These are phyloP conservation scores for Penicillium sclerotigenum DNA, from an alignment of 2,329 filamentous ascomycete species.

Conservation along the genomic window DNA sequence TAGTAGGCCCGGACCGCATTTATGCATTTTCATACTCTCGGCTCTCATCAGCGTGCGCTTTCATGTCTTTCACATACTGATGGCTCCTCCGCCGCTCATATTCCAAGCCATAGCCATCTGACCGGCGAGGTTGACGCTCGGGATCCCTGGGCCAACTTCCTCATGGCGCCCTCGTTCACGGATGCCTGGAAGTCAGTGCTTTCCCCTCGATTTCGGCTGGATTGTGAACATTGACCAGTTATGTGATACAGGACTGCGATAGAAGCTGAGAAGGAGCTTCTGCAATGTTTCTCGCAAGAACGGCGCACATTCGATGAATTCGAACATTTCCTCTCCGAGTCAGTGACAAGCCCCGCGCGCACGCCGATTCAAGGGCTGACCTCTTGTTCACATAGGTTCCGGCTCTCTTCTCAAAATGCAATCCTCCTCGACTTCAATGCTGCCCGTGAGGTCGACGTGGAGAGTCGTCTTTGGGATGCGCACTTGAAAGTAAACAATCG, in stretches of 20 bases:
- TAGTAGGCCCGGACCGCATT: slow-evolving; percentile 1
- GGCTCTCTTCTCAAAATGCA: slow-evolving; percentile 66
- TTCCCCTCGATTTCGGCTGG: slow-evolving; percentile 9
- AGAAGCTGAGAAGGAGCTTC: slow-evolving; percentile 50
- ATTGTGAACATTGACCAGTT: slow-evolving; percentile 16
- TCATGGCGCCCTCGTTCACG: slow-evolving; percentile 47
- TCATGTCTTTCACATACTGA: slow-evolving; percentile 34
- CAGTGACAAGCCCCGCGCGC: slow-evolving; percentile 18
- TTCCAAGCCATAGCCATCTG: slow-evolving; percentile 57
- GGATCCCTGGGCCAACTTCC: slow-evolving; percentile 39
- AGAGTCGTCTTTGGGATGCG: slow-evolving; percentile 71
- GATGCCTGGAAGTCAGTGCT: slow-evolving; percentile 53
- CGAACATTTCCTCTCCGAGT: slow-evolving; percentile 44
- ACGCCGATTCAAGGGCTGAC: slow-evolving; percentile 5
- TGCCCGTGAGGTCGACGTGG: slow-evolving; percentile 58
- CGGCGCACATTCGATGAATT: slow-evolving; percentile 52
- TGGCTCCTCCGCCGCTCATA: slow-evolving; percentile 54
- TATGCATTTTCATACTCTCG: slow-evolving; percentile 15
- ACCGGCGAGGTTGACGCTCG: slow-evolving; percentile 54
- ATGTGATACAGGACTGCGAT: slow-evolving; percentile 33
- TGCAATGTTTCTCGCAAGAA: slow-evolving; percentile 48
- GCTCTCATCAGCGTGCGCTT: neutral
- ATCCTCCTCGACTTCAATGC: slow-evolving; percentile 63
- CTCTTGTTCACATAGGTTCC: slow-evolving; percentile 54
- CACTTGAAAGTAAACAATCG: slow-evolving; percentile 75